phyloP scores from a whole-genome alignment of 2,329 filamentous ascomycete genomes.

The Exophiala sp. region DNA sequence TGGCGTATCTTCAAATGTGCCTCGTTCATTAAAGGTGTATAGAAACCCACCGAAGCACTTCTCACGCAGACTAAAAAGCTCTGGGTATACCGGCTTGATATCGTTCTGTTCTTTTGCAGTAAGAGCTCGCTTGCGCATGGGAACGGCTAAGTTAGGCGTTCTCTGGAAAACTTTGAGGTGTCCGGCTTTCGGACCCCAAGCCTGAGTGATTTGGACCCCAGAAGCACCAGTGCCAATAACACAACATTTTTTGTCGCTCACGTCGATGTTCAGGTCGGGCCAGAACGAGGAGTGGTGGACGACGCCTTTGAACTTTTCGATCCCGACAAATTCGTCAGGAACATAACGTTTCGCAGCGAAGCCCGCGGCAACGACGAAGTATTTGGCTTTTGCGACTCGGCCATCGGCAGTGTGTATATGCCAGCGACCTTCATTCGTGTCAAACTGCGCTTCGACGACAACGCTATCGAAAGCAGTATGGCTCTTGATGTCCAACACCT shows the following conservation, averaged over 20 bases:
- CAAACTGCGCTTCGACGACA: constrained; percentile 40
- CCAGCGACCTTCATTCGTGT: constrained; percentile 39
- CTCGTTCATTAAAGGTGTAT: constrained; percentile 54
- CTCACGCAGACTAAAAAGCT: constrained; percentile 22
- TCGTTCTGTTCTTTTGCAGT: constrained; percentile 47
- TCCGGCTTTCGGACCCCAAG: constrained; percentile 48
- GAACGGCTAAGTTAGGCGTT: constrained; percentile 59
- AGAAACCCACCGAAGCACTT: constrained; percentile 48
- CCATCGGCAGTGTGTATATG: constrained; percentile 41
- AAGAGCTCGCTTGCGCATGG: constrained; percentile 51
- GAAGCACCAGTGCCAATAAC: constrained; percentile 61
- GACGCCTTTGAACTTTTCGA: constrained; percentile 53
- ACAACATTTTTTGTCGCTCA: constrained; percentile 54
- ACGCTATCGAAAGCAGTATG: constrained; percentile 43
- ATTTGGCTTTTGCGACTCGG: constrained; percentile 37
- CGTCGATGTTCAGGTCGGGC: constrained; percentile 51
- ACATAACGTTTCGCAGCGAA: constrained; percentile 56
- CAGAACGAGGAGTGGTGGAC: constrained; percentile 58
- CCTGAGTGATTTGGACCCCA: constrained; percentile 60
- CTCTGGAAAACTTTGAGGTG: constrained; percentile 54
- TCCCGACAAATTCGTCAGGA: constrained; percentile 52
- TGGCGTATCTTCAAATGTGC: constrained; percentile 29
- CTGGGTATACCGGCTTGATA: constrained; percentile 15
- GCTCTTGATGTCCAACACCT: constrained; percentile 41
- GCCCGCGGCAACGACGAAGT: constrained; percentile 45